Percentiles rank a stretch among this genome's conserved stretches.
These are phyloP conservation scores for Phytophthora citrophthora DNA, from an alignment of 352 stramenopile species.

Conservation along the genomic window DNA sequence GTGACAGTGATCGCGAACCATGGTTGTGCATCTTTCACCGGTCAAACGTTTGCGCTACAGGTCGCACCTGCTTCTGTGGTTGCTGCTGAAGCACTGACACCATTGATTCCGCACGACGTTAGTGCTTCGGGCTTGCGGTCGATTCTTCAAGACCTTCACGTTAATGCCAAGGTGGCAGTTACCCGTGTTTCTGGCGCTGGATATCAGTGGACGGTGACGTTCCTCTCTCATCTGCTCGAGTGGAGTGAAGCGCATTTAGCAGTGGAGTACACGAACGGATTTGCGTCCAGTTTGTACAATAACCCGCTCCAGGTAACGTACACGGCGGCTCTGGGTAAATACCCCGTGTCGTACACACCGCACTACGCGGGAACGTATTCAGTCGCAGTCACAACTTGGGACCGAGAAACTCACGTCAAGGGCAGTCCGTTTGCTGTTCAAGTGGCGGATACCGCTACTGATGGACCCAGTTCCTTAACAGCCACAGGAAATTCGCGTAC, in stretches of 20 bases:
- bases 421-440: conserved; percentile 90
- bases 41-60: conserved; percentile 52
- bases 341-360: conserved; percentile 93
- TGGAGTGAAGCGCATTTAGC: conserved; percentile 76
- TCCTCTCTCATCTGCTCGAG: conserved; percentile 87
- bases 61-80: conserved; percentile 21
- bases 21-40: conserved; percentile 58
- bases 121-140: conserved; percentile 61
- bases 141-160: conserved; percentile 68
- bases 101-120: conserved; percentile 67
- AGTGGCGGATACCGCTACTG: conserved; percentile 71
- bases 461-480: conserved; percentile 79
- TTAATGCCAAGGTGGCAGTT: conserved; percentile 52
- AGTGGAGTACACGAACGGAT: conserved; percentile 67
- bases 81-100: conserved; percentile 51
- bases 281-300: conserved; percentile 46
- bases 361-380: conserved; percentile 91
- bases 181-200: conserved; percentile 36
- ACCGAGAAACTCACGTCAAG: conserved; percentile 76
- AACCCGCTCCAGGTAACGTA: conserved; percentile 60
- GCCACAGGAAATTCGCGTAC: conserved; percentile 77
- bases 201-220: conserved; percentile 93
- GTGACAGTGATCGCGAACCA: conserved; percentile 67
- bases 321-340: conserved; percentile 71
- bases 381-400: conserved; percentile 83